A percentile compares a stretch with the other conserved stretches of the same genome.
These are phyloP conservation scores for Trametes elegans DNA, from an alignment of 768 basidiomycete species.

Conservation along the genomic window DNA sequence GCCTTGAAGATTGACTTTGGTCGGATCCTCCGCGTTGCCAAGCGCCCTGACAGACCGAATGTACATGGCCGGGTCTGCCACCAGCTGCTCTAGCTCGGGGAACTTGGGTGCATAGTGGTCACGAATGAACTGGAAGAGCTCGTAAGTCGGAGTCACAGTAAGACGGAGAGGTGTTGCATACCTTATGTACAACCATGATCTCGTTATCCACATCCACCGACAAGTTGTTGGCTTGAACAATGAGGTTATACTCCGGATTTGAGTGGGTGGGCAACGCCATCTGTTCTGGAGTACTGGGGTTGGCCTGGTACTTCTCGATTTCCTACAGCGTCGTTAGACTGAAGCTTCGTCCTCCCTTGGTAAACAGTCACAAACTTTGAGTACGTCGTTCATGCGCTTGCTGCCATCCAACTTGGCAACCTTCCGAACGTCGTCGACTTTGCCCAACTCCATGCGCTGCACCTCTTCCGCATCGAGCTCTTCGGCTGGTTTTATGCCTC, in stretches of 20 bases:
- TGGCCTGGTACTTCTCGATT: constrained; percentile 80
- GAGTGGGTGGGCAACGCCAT: constrained; percentile 80
- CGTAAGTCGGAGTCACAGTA: constrained; percentile 18
- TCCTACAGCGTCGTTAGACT: constrained; percentile 50
- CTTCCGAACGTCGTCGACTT: constrained; percentile 80
- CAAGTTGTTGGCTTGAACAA: constrained; percentile 96
- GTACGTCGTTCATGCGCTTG: constrained; percentile 82
- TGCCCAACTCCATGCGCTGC: constrained; percentile 87
- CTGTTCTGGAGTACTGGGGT: constrained; percentile 76
- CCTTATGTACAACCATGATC: constrained; percentile 95
- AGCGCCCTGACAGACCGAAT: constrained; percentile 87
- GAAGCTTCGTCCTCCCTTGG: no score
- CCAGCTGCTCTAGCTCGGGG: constrained; percentile 94
- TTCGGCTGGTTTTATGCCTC: constrained; percentile 91
- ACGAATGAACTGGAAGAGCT: constrained; percentile 76
- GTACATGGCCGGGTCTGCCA: constrained; percentile 89
- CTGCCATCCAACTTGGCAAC: constrained; percentile 89
- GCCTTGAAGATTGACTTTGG: constrained; percentile 78
- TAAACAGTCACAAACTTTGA: no score
- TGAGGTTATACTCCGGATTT: constrained; percentile 94
- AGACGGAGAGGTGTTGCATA: constrained; percentile 25
- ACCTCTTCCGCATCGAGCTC: constrained; percentile 95
- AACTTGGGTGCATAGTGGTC: constrained; percentile 96
- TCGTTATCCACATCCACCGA: constrained; percentile 99
- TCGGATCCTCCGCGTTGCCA: constrained; percentile 87